Evolutionary conservation across 495 filamentous ascomycete genomes (phyloP), one percentile per base, ranked within the genome.

Genomic region (Aspergillus nidulans): DNA sequence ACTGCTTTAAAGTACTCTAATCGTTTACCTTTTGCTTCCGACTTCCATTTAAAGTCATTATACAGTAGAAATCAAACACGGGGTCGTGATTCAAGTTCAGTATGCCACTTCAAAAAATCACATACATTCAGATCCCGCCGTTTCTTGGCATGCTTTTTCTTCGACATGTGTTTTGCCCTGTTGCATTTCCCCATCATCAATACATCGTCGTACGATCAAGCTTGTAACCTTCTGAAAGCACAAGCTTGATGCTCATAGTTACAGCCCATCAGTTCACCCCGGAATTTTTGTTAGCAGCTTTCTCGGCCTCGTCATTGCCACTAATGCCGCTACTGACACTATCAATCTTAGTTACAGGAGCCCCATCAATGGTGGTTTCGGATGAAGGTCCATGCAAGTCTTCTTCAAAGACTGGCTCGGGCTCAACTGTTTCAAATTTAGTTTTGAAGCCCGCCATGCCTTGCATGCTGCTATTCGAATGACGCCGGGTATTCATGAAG

Each of bases 361-460:
- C 51, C 9, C 51, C 61, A 19, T 57, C 56, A 6, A 42, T 44
- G 24, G 21, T 40, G 8, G 48, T 39, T 49, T 82, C 80, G 42
- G 72, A 69, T 23, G 49, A 55, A 34, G 78, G 67, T 12, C 83
- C 86, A 64, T 92, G 88, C 43, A 91, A 49, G 48, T 82, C 80
- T 75, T 96, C 91, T 68, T 96, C 89, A 61, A 95, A 96, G 53
- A 91, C 87, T 52, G 91, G 91, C 64, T 95, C 91, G 12, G 79
- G 75, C 57, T 95, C 91, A 65, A 85, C 66, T n/a, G 82, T 74
- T 69, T 96, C 91, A 64, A 95, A 96, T 69, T 96, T 96, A 68
- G 88, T 91, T 76, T 87, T 87, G 70, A 95, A 86, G 60, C 85
- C 78, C 38, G 81, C 79, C 42, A 85, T 69, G 16, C 80, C 82